Percentiles rank a stretch among this genome's conserved stretches.
Conservation (phyloP, 148 eudicot genomes). For the Euryodendron excelsum region DNA sequence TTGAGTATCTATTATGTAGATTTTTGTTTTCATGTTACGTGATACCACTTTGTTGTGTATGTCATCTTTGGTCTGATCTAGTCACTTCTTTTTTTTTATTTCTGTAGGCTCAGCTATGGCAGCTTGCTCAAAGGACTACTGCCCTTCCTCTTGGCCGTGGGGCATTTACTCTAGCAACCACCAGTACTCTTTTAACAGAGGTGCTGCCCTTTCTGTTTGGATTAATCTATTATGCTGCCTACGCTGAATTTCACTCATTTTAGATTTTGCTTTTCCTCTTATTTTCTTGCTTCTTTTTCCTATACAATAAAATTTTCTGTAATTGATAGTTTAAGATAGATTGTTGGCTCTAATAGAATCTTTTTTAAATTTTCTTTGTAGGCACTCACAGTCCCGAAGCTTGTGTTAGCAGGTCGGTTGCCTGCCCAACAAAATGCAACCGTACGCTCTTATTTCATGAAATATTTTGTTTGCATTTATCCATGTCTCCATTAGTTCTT, state of each 20-base stretch:
- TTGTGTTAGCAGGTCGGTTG: conserved; percentile 92
- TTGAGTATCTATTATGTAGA: background rate
- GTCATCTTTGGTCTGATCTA: conserved; percentile 4
- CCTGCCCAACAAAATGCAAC: conserved; percentile 97
- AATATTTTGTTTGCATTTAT: background rate
- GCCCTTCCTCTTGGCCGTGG: conserved; percentile 98
- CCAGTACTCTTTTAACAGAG: conserved; percentile 93
- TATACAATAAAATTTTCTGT: background rate
- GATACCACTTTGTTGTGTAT: background rate
- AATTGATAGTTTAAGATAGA: background rate
- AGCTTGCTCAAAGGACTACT: conserved; percentile 94
- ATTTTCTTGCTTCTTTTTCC: background rate
- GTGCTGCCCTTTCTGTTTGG: conserved; percentile 27
- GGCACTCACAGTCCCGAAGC: conserved; percentile 93
- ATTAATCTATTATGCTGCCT: conserved; percentile 4
- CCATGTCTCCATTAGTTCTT: background rate
- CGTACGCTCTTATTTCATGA: conserved; percentile 52
- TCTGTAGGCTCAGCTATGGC: conserved; percentile 88
- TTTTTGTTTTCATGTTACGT: background rate
- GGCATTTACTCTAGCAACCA: conserved; percentile 90
- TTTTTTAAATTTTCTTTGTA: conserved; percentile 30
- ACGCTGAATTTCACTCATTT: background rate
- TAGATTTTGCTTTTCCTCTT: background rate
- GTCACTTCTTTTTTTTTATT: conserved; percentile 8
- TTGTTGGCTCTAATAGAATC: conserved; percentile 15